Evolutionary conservation across 176 grass and related monocot species (phyloP).

Genomic region (Miscanthus lutarioriparius): DNA sequence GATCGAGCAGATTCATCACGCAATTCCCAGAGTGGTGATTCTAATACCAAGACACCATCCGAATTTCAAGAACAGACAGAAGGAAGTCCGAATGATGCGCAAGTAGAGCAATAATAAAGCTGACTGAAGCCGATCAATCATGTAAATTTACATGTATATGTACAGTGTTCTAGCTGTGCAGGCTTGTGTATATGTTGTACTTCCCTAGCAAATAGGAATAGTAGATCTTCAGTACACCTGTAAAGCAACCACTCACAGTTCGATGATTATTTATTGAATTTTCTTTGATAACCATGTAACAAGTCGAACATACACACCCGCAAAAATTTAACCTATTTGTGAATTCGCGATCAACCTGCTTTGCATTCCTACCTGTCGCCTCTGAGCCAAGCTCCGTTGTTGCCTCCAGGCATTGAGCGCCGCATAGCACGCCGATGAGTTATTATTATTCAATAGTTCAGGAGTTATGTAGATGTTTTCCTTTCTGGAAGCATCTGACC

Average conservation of each 20-base stretch:
- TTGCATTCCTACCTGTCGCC: too few species aligned
- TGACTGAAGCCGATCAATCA: neutral
- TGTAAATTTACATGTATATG: slow-evolving; percentile 49
- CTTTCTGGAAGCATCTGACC: too few species aligned
- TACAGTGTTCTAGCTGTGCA: slow-evolving; percentile 10
- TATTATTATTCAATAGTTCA: too few species aligned
- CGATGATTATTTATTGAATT: slow-evolving; percentile 17
- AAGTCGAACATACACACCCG: neutral
- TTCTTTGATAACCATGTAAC: neutral
- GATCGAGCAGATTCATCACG: slow-evolving; percentile 59
- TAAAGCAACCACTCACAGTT: slow-evolving; percentile 1
- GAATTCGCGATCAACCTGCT: too few species aligned
- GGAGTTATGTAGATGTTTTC: too few species aligned
- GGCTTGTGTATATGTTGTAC: slow-evolving; percentile 19
- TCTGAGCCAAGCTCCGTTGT: too few species aligned
- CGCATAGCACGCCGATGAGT: too few species aligned
- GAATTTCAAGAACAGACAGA: slow-evolving; percentile 42
- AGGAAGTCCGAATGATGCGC: slow-evolving; percentile 17
- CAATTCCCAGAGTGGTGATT: slow-evolving; percentile 38
- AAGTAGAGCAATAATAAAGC: slow-evolving; percentile 37
- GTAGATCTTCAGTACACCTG: neutral
- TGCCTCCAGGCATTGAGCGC: too few species aligned
- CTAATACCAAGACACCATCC: slow-evolving; percentile 32
- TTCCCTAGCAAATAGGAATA: neutral
- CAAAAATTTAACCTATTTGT: too few species aligned